A percentile compares a stretch with the other conserved stretches of the same genome.
These are phyloP conservation scores for Hypoxylon fuscum DNA, from an alignment of 495 filamentous ascomycete genomes.

Conservation along the genomic window DNA sequence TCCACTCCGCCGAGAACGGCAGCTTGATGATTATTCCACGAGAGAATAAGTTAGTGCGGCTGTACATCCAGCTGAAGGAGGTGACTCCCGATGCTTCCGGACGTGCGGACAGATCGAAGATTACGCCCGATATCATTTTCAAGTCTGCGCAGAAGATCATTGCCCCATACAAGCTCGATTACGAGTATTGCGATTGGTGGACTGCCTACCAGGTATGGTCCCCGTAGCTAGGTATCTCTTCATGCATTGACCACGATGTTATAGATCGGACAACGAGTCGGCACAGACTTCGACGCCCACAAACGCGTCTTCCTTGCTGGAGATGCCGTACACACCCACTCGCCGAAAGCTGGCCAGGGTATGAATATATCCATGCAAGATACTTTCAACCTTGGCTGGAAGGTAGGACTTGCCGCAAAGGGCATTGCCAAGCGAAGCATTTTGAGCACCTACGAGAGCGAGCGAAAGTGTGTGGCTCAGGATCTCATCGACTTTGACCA, in stretches of 20 bases:
- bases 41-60: slow-evolving; percentile 70
- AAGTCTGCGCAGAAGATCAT: slow-evolving; percentile 67
- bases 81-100: slow-evolving; percentile 60
- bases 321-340: slow-evolving; percentile 70
- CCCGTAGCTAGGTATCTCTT: slow-evolving; percentile 40
- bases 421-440: slow-evolving; percentile 61
- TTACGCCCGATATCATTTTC: slow-evolving; percentile 67
- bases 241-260: slow-evolving; percentile 20
- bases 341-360: slow-evolving; percentile 77
- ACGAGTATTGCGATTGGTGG: slow-evolving; percentile 73
- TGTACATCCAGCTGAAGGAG: slow-evolving; percentile 76
- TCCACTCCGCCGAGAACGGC: slow-evolving; percentile 70
- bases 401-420: slow-evolving; percentile 69
- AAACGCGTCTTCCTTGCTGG: slow-evolving; percentile 73
- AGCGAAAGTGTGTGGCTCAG: slow-evolving; percentile 73
- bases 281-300: slow-evolving; percentile 66
- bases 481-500: slow-evolving; percentile 79
- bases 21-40: slow-evolving; percentile 76
- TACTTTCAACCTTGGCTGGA: slow-evolving; percentile 80
- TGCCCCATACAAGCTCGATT: slow-evolving; percentile 67
- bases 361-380: slow-evolving; percentile 79
- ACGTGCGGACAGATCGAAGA: slow-evolving; percentile 61
- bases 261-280: slow-evolving; percentile 77
- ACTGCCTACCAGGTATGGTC: slow-evolving; percentile 68
- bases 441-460: slow-evolving; percentile 74